Percentiles rank a stretch among this genome's conserved stretches.
These are phyloP conservation scores for Effrenium voratum DNA, from an alignment of 73 alveolate genomes.

Conservation along the genomic window DNA sequence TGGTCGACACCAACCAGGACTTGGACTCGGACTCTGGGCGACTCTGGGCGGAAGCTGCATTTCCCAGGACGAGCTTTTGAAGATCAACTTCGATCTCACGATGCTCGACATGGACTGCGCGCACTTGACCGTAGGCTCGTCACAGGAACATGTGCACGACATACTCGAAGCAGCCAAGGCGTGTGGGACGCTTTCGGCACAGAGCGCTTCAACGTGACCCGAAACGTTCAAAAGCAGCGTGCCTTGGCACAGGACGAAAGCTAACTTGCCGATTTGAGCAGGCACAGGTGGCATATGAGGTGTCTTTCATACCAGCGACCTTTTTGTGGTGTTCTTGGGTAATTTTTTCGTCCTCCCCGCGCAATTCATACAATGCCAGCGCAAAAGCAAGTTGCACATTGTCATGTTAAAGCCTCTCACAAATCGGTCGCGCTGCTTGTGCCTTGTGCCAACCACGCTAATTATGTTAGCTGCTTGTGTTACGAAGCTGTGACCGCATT, in stretches of 20 bases:
- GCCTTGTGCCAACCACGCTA: too few species aligned
- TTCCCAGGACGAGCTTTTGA: constrained; percentile 43
- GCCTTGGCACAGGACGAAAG: background rate
- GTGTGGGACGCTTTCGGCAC: constrained; percentile 92
- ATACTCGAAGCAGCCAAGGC: background rate
- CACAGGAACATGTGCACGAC: background rate
- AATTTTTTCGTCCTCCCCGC: too few species aligned
- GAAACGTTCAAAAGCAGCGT: constrained; percentile 59
- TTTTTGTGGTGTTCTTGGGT: too few species aligned
- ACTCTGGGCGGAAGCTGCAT: background rate
- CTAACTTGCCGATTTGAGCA: background rate
- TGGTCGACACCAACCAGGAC: constrained; percentile 73
- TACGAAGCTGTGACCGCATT: too few species aligned
- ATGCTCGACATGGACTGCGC: constrained; percentile 81
- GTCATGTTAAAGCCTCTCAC: too few species aligned
- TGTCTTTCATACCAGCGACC: too few species aligned
- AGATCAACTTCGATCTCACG: constrained; percentile 58
- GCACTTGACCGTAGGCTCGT: constrained; percentile 48
- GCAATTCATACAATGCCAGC: too few species aligned
- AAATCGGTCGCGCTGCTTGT: too few species aligned
- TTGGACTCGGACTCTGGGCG: background rate
- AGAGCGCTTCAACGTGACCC: constrained; percentile 67
- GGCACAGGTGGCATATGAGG: background rate
- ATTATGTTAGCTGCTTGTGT: too few species aligned
- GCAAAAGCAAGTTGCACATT: too few species aligned